A percentile compares a stretch with the other conserved stretches of the same genome.
Conservation (phyloP, 352 stramenopile species). For the Phytopythium sindhum region DNA sequence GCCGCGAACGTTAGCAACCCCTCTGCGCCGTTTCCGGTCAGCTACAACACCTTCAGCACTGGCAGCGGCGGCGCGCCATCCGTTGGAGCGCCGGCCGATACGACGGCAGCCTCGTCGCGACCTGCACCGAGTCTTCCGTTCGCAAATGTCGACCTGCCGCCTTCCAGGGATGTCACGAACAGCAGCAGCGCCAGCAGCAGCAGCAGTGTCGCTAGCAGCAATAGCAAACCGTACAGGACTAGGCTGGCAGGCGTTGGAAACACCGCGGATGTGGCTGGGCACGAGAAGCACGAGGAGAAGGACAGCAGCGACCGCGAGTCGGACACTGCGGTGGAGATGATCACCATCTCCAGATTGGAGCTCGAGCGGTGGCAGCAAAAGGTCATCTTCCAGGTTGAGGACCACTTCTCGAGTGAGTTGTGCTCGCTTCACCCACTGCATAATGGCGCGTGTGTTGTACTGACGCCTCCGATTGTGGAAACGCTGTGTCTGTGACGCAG, state of each 20-base stretch:
- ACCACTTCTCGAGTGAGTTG: constrained; percentile 62
- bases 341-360: constrained; percentile 49
- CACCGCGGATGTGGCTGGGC: not conserved
- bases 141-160: constrained; percentile 5
- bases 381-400: constrained; percentile 55
- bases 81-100: not conserved
- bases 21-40: not conserved
- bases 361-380: constrained; percentile 63
- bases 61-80: constrained; percentile 7
- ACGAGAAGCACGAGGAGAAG: constrained; percentile 1
- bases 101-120: not conserved
- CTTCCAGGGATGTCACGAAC: not conserved
- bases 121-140: constrained; percentile 6
- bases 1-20: constrained; percentile 1
- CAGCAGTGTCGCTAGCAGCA: not conserved
- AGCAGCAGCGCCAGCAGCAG: not conserved
- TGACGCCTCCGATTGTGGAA: not conserved
- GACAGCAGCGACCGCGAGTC: constrained; percentile 12
- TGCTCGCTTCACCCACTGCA: not conserved
- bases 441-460: not conserved
- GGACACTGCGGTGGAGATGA: constrained; percentile 16
- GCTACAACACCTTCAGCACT: constrained; percentile 4
- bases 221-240: not conserved
- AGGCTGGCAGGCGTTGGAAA: not conserved
- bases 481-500: constrained; percentile 15